Conservation (phyloP, 2,329 filamentous ascomycete species). For the Colletotrichum musicola region DNA sequence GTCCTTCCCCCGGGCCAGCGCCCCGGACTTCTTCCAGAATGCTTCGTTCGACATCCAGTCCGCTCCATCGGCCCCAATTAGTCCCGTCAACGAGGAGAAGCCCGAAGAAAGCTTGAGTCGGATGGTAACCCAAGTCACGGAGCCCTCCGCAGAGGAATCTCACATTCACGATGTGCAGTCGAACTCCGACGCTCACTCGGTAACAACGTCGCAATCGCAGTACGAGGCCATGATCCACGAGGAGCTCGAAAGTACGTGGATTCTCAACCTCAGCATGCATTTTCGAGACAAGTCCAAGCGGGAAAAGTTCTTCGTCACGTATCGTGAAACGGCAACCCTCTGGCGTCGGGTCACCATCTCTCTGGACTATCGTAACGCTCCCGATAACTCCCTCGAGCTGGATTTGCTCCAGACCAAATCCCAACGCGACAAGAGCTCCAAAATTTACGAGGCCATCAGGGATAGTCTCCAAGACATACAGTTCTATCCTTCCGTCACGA, state of each 20-base stretch:
- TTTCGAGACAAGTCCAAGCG: constrained; percentile 92
- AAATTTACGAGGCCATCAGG: constrained; percentile 94
- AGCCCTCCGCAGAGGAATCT: constrained; percentile 13
- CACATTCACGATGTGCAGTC: constrained; percentile 48
- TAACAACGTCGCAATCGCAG: constrained; percentile 59
- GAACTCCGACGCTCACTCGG: constrained; percentile 59
- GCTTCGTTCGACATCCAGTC: constrained; percentile 44
- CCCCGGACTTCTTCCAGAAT: constrained; percentile 58
- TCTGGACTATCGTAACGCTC: constrained; percentile 88
- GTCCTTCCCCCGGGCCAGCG: constrained; percentile 60
- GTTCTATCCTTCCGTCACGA: constrained; percentile 96
- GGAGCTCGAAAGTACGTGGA: constrained; percentile 91
- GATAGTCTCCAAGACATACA: constrained; percentile 94
- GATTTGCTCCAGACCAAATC: constrained; percentile 83
- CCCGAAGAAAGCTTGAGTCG: constrained; percentile 42
- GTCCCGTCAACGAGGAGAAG: constrained; percentile 48
- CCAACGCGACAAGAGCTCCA: constrained; percentile 91
- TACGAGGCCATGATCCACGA: constrained; percentile 77
- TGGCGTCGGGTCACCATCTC: constrained; percentile 95
- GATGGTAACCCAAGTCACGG: constrained; percentile 39
- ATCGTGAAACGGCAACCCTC: constrained; percentile 79
- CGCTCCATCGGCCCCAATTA: constrained; percentile 47
- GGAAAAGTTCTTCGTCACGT: constrained; percentile 99
- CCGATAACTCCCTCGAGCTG: constrained; percentile 84
- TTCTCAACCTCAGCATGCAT: constrained; percentile 97